Conservation (phyloP, 2,329 filamentous ascomycete genomes). For the Pezicula carpinea region DNA sequence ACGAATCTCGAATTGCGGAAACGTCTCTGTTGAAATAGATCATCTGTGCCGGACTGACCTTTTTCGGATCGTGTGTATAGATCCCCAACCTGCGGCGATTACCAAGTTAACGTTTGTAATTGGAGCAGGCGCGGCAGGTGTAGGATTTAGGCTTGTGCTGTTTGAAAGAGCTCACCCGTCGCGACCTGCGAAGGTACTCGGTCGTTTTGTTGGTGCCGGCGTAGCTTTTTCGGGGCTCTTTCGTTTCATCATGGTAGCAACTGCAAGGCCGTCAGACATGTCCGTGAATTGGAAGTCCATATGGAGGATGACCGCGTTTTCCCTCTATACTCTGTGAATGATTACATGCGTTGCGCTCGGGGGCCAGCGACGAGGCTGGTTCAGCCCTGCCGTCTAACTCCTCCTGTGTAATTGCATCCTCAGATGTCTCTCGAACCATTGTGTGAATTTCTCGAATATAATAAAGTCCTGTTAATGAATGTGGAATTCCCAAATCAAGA, state of each 20-base stretch:
- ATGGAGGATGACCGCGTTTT: not conserved
- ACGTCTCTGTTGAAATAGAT: conserved; percentile 65
- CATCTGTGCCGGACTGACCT: conserved; percentile 53
- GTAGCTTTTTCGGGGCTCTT: too few relatives aligned
- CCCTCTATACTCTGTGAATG: not conserved
- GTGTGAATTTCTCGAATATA: not conserved
- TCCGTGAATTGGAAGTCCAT: not conserved
- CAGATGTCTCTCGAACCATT: conserved; percentile 7
- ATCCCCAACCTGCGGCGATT: conserved; percentile 57
- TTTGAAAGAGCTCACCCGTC: too few relatives aligned
- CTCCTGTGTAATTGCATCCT: conserved; percentile 39
- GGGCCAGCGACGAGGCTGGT: conserved; percentile 20
- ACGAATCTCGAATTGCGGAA: conserved; percentile 77
- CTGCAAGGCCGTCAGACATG: conserved; percentile 2
- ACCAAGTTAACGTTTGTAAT: conserved; percentile 24
- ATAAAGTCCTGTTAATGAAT: not conserved
- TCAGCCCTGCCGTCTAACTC: conserved; percentile 35
- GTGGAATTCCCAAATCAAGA: too few relatives aligned
- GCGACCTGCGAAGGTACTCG: too few relatives aligned
- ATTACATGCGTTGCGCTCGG: conserved; percentile 40
- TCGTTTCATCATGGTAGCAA: too few relatives aligned
- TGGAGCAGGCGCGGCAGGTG: conserved; percentile 13
- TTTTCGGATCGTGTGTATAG: conserved; percentile 61
- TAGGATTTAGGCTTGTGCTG: conserved; percentile 7
- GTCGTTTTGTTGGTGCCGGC: too few relatives aligned